These are phyloP conservation scores for Sporothrix protearum DNA, from an alignment of 2,329 filamentous ascomycete genomes.

Conservation along the genomic window DNA sequence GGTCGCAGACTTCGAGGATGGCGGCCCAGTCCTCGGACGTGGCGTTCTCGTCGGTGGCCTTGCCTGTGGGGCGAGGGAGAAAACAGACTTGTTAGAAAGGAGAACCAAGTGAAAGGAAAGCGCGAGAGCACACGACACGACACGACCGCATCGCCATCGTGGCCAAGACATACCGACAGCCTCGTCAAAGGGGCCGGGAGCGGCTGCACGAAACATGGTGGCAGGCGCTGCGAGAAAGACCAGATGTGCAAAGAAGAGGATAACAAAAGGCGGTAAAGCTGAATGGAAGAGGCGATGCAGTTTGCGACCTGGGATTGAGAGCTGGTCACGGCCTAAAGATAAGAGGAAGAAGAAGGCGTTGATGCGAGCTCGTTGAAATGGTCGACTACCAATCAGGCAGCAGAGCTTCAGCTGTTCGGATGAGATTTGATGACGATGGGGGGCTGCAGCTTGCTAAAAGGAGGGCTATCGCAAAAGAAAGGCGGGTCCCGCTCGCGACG, in stretches of 20 bases:
- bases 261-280: not conserved
- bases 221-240: slow-evolving; percentile 22
- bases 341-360: not conserved
- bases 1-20: slow-evolving; percentile 63
- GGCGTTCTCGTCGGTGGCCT: slow-evolving; percentile 95
- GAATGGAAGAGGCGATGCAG: not conserved
- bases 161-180: slow-evolving; percentile 49
- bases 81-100: not conserved
- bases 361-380: not conserved
- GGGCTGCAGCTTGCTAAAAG: not conserved
- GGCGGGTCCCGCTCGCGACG: not conserved
- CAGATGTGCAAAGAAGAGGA: not conserved
- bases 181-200: slow-evolving; percentile 57
- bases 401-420: slow-evolving; percentile 9
- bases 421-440: not conserved
- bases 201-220: slow-evolving; percentile 58
- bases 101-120: not conserved
- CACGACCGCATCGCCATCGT: not conserved
- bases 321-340: not conserved
- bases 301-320: not conserved
- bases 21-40: slow-evolving; percentile 72
- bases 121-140: not conserved
- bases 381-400: slow-evolving; percentile 22
- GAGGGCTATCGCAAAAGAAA: not conserved
- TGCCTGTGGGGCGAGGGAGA: slow-evolving; percentile 42